Base-by-base conservation (phyloP, 1,139 yeast genomes). In the Komagataea norvegica region DNA sequence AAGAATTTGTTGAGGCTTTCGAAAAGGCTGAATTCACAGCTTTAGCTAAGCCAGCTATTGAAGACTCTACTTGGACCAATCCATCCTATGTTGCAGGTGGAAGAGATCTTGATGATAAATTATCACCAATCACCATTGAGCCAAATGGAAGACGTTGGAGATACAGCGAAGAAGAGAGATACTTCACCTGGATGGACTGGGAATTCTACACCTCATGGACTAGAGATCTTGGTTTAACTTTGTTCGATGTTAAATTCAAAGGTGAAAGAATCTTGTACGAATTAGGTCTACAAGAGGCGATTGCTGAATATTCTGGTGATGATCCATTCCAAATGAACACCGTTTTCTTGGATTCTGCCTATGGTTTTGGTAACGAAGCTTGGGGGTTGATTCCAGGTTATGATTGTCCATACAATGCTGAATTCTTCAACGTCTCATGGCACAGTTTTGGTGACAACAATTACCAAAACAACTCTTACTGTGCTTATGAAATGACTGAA, bases 121-220 rank as follows among this genome's bases (percentile, higher is more conserved):
- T 41, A 9, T 42, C 53, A 4, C 56, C 56, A 34, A 34, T 44
- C 16, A 3, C 27, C 8, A 28, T 50, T 31, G 55, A 51, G 31
- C 52, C 54, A 22, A 43, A 49, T 28, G 56, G 56, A 23, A 45
- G 55, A 29, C 46, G 55, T 33, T 51, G 56, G 56, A 38, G 32
- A 14, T 46, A 32, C 40, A 39, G 37, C 17, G 55, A 50, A 38
- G 15, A 24, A 6, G 52, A 52, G 16, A 45, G 55, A 42, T 52
- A 51, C 37, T 52, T 52, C 44, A 43, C 49, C 8, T 51, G 56
- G 56, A 50, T 52, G 55, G 55, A 49, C 33, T 52, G 56, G 56
- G 50, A 47, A 39, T 49, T 52, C 36, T 52, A 44, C 18, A 38
- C 45, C 19, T 42, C 52, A 5, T 52, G 55, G 55, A 33, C 41